phyloP scores from a whole-genome alignment of 257 asterid genomes.

The Marsdenia floribunda region DNA sequence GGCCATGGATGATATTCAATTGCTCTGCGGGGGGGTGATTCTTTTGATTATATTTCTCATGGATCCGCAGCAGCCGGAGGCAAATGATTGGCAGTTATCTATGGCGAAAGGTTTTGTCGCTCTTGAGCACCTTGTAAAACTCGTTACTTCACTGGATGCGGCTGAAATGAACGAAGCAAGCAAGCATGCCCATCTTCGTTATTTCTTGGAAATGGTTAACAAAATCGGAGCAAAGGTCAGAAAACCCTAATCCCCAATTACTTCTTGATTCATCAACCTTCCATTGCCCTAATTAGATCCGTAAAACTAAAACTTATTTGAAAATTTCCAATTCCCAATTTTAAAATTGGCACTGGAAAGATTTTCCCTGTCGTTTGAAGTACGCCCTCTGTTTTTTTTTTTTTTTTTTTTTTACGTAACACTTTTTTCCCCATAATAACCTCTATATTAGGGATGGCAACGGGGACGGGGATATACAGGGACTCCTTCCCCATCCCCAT shows the following conservation, averaged over 20 bases:
- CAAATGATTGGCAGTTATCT: background rate
- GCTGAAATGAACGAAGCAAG: background rate
- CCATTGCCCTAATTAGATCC: background rate
- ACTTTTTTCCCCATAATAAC: too few species aligned
- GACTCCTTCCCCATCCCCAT: too few species aligned
- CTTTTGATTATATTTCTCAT: slow-evolving; percentile 1
- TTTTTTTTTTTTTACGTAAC: too few species aligned
- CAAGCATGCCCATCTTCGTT: background rate
- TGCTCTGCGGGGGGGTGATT: slow-evolving; percentile 8
- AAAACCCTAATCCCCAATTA: background rate
- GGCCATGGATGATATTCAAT: too few species aligned
- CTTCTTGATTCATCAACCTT: too few species aligned
- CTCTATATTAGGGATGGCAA: too few species aligned
- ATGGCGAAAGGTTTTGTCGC: background rate
- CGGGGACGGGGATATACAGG: too few species aligned
- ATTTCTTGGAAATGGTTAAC: background rate
- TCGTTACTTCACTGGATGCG: background rate
- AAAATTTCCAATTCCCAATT: too few species aligned
- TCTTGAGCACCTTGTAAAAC: background rate
- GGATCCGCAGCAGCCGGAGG: slow-evolving; percentile 3
- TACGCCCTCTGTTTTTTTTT: too few species aligned
- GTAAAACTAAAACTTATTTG: background rate
- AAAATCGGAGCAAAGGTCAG: background rate
- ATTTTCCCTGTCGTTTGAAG: too few species aligned
- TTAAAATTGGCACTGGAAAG: too few species aligned